Evolutionary conservation across 148 eudicot species (phyloP), one percentile per base, ranked within the genome.

Genomic region (Vaccinium macrocarpon): DNA sequence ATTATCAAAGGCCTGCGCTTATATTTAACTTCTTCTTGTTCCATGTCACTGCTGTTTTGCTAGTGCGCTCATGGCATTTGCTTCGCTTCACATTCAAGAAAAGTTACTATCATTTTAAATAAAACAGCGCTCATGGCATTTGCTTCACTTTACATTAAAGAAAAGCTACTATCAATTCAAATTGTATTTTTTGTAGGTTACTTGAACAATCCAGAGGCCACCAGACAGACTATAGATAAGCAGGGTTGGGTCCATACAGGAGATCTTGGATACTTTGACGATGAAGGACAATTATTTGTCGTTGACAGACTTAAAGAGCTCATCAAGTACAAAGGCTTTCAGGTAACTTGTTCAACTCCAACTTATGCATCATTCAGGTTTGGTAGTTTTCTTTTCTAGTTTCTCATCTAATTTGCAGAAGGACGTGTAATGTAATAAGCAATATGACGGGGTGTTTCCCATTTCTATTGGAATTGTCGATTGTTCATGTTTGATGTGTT

Each of bases 201-300:
- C 84, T 89, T 86, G 21, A 91, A 90, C 52, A 94, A 95, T 84
- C 90, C 90, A n/a, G 57, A 90, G 84, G 97, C 98, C 74, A 95
- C 94, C 35, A 88, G 85, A 85, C 85, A 84, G 64, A 92, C 97
- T 7, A 91, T 94, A 59, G 97, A 95, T 89, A 85, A 84, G 77
- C 89, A 89, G 81, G 93, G 93, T 0, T 95, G 95, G 95, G 87
- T 95, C 46, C 98, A 91, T 76, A 92, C 97, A 11, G 98, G 97
- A 62, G 97, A 95, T 92, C 89, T 95, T 68, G 98, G 98, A 62
- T 93, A 93, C 82, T 92, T 94, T 64, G 97, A 95, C 64, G 93
- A 92, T 8, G 93, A 91, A 59, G 97, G 97, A 27, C 94, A 91
- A 82, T 81, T 94, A 6, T 94, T 55, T 88, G 95, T 95, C 21